Conservation (phyloP, 768 basidiomycete genomes). For the Cytidiella melzeri region DNA sequence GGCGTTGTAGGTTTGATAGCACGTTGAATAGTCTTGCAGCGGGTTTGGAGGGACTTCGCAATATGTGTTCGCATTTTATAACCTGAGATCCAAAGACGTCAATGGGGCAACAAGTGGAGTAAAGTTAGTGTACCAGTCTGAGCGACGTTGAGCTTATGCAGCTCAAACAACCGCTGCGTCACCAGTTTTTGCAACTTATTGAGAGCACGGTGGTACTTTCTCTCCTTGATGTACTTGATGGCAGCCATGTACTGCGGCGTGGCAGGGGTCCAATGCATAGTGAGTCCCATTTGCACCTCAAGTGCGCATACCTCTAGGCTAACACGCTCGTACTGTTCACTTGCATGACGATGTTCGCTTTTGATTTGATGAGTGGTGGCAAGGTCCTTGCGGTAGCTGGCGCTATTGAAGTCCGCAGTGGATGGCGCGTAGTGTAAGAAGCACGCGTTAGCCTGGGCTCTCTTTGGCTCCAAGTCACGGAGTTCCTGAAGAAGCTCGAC, state of each 20-base stretch:
- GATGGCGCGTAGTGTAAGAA: not conserved
- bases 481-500: constrained; percentile 24
- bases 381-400: not conserved
- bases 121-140: constrained; percentile 25
- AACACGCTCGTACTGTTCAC: no score
- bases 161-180: constrained; percentile 20
- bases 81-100: constrained; percentile 11
- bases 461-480: constrained; percentile 1
- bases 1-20: constrained; percentile 29
- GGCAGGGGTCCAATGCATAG: constrained; percentile 21
- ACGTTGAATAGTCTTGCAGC: constrained; percentile 18
- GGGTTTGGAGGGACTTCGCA: no score
- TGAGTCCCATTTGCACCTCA: constrained; percentile 20
- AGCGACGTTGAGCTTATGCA: constrained; percentile 30
- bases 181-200: no score
- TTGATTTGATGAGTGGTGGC: constrained; percentile 18
- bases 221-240: constrained; percentile 14
- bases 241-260: constrained; percentile 22
- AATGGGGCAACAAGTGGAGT: no score
- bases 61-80: constrained; percentile 28
- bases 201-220: no score
- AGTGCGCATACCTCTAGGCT: constrained; percentile 13
- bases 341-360: constrained; percentile 14
- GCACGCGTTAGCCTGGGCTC: no score
- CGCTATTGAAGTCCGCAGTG: no score